phyloP scores from a whole-genome alignment of 2,329 filamentous ascomycete genomes.

The Aurifilum marmelostoma region DNA sequence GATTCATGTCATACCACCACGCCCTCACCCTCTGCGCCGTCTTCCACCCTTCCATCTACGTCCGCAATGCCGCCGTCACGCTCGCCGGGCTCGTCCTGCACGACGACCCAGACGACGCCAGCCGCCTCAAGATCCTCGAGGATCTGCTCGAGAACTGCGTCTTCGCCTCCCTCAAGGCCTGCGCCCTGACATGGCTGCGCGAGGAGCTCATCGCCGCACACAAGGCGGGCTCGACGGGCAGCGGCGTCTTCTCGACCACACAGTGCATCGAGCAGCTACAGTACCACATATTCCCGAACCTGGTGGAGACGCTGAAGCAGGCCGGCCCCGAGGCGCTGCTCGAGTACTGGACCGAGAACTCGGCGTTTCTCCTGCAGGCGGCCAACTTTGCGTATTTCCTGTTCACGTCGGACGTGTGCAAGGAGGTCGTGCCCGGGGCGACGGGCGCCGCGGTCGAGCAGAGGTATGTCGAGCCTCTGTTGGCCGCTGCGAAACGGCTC shows the following conservation, averaged over 20 bases:
- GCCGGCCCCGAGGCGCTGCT: slow-evolving; percentile 44
- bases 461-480: slow-evolving; percentile 59
- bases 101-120: slow-evolving; percentile 60
- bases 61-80: slow-evolving; percentile 57
- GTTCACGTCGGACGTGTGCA: slow-evolving; percentile 49
- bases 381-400: slow-evolving; percentile 65
- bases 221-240: slow-evolving; percentile 24
- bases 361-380: slow-evolving; percentile 60
- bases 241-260: slow-evolving; percentile 51
- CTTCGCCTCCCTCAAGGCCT: slow-evolving; percentile 64
- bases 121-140: slow-evolving; percentile 63
- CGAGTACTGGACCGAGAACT: slow-evolving; percentile 56
- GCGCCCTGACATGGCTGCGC: slow-evolving; percentile 65
- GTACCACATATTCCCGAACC: slow-evolving; percentile 63
- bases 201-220: slow-evolving; percentile 61
- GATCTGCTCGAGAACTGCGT: slow-evolving; percentile 69
- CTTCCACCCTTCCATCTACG: slow-evolving; percentile 58
- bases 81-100: slow-evolving; percentile 60
- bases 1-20: slow-evolving; percentile 65
- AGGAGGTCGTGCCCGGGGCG: slow-evolving; percentile 55
- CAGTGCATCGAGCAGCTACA: slow-evolving; percentile 64
- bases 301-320: slow-evolving; percentile 47
- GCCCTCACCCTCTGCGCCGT: slow-evolving; percentile 59
- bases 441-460: slow-evolving; percentile 62
- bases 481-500: slow-evolving; percentile 46